A percentile compares a stretch with the other conserved stretches of the same genome.
Evolutionary conservation across 1,284 basidiomycete genomes (phyloP).

Genomic region (Gomphus sp.): DNA sequence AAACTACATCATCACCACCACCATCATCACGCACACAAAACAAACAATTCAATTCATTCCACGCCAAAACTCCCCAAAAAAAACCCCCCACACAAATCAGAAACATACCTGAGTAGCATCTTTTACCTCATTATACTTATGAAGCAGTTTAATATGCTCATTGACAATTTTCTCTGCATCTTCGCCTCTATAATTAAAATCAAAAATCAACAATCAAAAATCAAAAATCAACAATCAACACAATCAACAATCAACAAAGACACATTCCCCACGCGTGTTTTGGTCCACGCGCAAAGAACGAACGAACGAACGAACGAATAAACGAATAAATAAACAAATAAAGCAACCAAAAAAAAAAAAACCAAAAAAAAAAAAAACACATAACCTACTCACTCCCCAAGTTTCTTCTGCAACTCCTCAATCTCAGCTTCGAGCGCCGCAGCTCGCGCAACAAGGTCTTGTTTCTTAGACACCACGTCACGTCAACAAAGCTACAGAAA

Average conservation of each 20-base stretch:
- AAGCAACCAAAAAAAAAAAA: conserved; percentile 21
- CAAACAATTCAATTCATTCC: too few relatives aligned
- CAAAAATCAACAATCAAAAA: too few relatives aligned
- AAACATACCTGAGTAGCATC: conserved; percentile 61
- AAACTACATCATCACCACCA: conserved; percentile 29
- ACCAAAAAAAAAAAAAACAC: background rate
- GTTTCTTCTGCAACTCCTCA: conserved; percentile 34
- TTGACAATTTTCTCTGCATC: conserved; percentile 60
- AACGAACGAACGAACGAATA: too few relatives aligned
- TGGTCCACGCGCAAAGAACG: too few relatives aligned
- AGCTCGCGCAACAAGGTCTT: conserved; percentile 49
- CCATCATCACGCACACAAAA: too few relatives aligned
- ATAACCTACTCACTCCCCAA: conserved; percentile 41
- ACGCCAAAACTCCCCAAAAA: too few relatives aligned
- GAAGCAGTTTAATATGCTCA: conserved; percentile 60
- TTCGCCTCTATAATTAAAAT: conserved; percentile 25
- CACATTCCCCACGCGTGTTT: too few relatives aligned
- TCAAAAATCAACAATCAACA: too few relatives aligned
- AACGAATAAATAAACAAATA: too few relatives aligned
- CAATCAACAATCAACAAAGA: too few relatives aligned
- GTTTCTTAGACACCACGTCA: background rate
- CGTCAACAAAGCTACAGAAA: too few relatives aligned
- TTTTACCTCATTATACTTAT: conserved; percentile 73
- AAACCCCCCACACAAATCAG: background rate
- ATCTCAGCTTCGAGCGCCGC: conserved; percentile 45